Evolutionary conservation across 78 protist species (phyloP), one percentile per base, ranked within the genome.

Genomic region (Dictyostelium brefeldianum): DNA sequence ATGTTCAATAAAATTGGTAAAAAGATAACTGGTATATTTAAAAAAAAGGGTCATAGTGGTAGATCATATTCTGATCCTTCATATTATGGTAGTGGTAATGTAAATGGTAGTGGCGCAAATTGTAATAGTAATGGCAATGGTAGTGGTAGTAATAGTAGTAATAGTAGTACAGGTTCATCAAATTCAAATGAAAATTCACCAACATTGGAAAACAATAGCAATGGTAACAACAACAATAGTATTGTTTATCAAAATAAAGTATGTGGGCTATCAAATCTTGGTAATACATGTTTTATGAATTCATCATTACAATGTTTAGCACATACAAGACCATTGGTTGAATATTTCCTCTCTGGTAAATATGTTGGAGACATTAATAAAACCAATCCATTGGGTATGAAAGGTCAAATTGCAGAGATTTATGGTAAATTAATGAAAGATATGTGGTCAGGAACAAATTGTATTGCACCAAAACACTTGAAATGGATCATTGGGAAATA

Each of bases 211-310:
- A 17, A 51, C 14, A 67, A 56, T 81, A 47, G 31, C 43, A 36
- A n/a, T n/a, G n/a, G 43, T 36, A 36, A 2, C 43, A 5, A 5
- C 89, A 43, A 73, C 31, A 17, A 59, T 54, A 54, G 74, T 43
- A 11, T 56, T 54, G 54, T 43, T n/a, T 36, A 54, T 15, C 46
- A 46, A 15, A 64, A 27, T 27, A 62, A 94, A 29, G 89, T 75
- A 5, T 81, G 94, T 83, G 97, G 94, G 17, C 57, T 95, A 17
- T 47, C 80, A 10, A 94, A 94, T 54, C 84, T 94, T 29, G 89
- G 97, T 71, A 98, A 98, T 73, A 98, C 99, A 10, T 98, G 99
- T 89, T 98, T 92, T 89, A 97, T 98, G 99, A 98, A 98, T 78
- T 10, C 96, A 3, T 97, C 92, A n/a, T 53, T 98, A 20, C 99